Conservation (phyloP, 176 grass and related monocot genomes). For the Triticum monococcum region DNA sequence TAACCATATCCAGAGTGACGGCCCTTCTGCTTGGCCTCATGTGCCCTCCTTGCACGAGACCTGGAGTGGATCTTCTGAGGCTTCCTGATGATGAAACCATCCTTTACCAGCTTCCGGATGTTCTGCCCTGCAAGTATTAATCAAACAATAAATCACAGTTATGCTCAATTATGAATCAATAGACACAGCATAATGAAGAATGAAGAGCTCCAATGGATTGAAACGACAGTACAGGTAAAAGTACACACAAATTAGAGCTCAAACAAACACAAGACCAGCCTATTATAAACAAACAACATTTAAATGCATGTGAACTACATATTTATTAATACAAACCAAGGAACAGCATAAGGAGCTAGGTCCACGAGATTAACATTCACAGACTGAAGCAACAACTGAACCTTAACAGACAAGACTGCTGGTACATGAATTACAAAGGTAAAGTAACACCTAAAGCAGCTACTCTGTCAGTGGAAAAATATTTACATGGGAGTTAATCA, state of each 20-base stretch:
- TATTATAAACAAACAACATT: neutral
- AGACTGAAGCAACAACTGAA: neutral
- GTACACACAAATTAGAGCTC: neutral
- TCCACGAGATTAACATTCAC: neutral
- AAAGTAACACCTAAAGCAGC: neutral
- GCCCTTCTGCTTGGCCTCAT: conserved; percentile 66
- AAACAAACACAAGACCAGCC: neutral
- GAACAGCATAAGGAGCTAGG: neutral
- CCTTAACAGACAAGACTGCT: neutral
- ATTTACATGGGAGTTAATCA: no score
- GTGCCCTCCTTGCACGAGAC: conserved; percentile 60
- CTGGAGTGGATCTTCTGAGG: conserved; percentile 68
- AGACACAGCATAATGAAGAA: neutral
- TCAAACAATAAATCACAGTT: neutral
- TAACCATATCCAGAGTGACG: conserved; percentile 70
- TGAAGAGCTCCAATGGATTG: no score
- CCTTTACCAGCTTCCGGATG: conserved; percentile 66
- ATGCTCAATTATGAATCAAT: neutral
- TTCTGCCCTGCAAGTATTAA: conserved; percentile 53
- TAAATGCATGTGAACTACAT: no score
- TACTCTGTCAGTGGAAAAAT: neutral
- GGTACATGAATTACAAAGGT: neutral
- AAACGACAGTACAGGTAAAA: neutral
- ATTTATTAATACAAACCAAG: neutral
- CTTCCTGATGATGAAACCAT: conserved; percentile 67